These are phyloP conservation scores for Cornus florida DNA, from an alignment of 148 eudicot species.

Conservation along the genomic window DNA sequence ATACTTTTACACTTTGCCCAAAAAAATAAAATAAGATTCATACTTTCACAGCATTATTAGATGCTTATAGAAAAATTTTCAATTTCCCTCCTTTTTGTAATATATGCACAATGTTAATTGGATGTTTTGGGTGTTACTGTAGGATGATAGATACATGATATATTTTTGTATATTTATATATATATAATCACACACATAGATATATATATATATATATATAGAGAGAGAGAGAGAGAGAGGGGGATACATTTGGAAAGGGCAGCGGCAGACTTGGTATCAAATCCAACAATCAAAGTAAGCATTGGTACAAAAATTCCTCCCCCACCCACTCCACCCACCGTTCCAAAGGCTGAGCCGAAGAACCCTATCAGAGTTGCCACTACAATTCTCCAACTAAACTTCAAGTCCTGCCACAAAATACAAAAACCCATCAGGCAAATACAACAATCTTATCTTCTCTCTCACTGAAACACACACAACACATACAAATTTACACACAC, in stretches of 20 bases:
- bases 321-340: slow-evolving; percentile 97
- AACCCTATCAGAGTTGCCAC: slow-evolving; percentile 83
- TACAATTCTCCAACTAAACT: slow-evolving; percentile 73
- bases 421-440: neutral
- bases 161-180: too few species aligned
- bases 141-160: neutral
- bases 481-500: neutral
- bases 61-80: too few species aligned
- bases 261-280: slow-evolving; percentile 98
- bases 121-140: neutral
- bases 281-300: slow-evolving; percentile 85
- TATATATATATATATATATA: neutral
- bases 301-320: slow-evolving; percentile 99
- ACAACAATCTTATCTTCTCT: neutral
- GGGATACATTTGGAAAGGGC: slow-evolving; percentile 86
- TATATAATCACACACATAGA: too few species aligned
- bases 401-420: slow-evolving; percentile 48
- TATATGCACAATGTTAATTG: neutral
- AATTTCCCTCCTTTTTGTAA: too few species aligned
- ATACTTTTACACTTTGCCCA: too few species aligned
- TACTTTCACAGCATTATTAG: too few species aligned
- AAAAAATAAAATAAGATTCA: too few species aligned
- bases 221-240: neutral
- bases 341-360: slow-evolving; percentile 91
- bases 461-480: neutral